Evolutionary conservation across 2,329 filamentous ascomycete genomes (phyloP).

Genomic region (Phyllosticta ampelicida): DNA sequence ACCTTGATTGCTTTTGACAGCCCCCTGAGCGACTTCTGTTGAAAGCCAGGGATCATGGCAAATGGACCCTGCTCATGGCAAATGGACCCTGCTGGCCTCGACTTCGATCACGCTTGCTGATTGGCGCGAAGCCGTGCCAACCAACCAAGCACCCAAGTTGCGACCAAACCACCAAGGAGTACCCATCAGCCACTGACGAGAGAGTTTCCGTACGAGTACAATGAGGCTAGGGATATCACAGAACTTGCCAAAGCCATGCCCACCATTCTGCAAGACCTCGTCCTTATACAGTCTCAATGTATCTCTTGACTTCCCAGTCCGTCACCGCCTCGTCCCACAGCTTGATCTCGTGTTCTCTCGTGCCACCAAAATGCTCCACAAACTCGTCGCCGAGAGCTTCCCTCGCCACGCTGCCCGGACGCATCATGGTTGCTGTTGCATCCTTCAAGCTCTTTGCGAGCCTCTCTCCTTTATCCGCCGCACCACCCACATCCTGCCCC

Average conservation of each 20-base stretch:
- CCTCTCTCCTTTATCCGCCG: constrained; percentile 59
- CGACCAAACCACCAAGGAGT: not conserved
- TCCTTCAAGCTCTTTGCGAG: constrained; percentile 79
- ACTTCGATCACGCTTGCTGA: not conserved
- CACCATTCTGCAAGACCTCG: not conserved
- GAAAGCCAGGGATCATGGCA: not conserved
- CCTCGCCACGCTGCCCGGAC: constrained; percentile 72
- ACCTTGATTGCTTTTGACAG: not conserved
- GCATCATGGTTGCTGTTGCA: constrained; percentile 67
- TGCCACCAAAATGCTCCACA: constrained; percentile 90
- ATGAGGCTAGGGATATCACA: not conserved
- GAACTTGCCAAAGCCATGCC: not conserved
- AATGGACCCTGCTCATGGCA: not conserved
- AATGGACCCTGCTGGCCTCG: not conserved
- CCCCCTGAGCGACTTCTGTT: not conserved
- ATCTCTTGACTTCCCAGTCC: constrained; percentile 78
- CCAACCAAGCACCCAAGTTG: not conserved
- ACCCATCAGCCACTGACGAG: not conserved
- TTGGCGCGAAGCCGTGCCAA: not conserved
- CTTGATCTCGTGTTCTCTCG: constrained; percentile 79
- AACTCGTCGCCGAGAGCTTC: constrained; percentile 92
- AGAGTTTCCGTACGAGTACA: too few relatives aligned
- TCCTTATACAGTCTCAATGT: constrained; percentile 60
- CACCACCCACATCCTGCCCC: constrained; percentile 69
- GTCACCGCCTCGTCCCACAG: constrained; percentile 95